phyloP scores from a whole-genome alignment of 257 asterid genomes.

The Jasminum sambac region DNA sequence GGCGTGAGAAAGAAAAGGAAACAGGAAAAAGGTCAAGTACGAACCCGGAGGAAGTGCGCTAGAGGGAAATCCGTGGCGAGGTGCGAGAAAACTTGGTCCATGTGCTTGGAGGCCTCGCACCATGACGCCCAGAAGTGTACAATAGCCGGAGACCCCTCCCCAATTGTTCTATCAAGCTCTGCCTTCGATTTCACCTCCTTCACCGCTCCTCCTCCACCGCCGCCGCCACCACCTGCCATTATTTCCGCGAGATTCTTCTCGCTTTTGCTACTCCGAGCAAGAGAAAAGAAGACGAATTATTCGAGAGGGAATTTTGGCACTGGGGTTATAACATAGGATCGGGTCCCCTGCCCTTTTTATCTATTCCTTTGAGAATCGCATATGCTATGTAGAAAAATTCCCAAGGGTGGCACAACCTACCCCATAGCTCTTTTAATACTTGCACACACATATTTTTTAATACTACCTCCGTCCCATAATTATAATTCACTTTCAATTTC shows the following conservation, averaged over 20 bases:
- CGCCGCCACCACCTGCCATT: conserved; percentile 53
- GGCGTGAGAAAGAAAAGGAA: neutral
- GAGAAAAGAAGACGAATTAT: conserved; percentile 8
- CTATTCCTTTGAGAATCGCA: neutral
- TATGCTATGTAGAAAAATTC: neutral
- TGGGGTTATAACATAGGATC: neutral
- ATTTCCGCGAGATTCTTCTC: conserved; percentile 4
- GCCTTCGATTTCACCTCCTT: conserved; percentile 80
- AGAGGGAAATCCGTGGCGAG: conserved; percentile 94
- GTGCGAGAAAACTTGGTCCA: conserved; percentile 96
- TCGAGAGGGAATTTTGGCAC: conserved; percentile 19
- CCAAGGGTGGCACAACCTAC: too few species aligned
- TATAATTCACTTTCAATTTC: too few species aligned
- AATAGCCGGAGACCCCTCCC: conserved; percentile 50
- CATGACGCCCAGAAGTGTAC: conserved; percentile 98
- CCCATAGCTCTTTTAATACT: too few species aligned
- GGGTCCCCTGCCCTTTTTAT: neutral
- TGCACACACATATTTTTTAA: too few species aligned
- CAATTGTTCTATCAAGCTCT: conserved; percentile 56
- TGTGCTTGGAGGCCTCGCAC: conserved; percentile 99
- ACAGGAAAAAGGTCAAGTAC: neutral
- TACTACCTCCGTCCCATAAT: too few species aligned
- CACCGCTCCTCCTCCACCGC: conserved; percentile 64
- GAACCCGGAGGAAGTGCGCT: conserved; percentile 81
- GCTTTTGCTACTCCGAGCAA: conserved; percentile 11